Base-by-base conservation (phyloP, 441 rosid species). In the Populus hybrid region DNA sequence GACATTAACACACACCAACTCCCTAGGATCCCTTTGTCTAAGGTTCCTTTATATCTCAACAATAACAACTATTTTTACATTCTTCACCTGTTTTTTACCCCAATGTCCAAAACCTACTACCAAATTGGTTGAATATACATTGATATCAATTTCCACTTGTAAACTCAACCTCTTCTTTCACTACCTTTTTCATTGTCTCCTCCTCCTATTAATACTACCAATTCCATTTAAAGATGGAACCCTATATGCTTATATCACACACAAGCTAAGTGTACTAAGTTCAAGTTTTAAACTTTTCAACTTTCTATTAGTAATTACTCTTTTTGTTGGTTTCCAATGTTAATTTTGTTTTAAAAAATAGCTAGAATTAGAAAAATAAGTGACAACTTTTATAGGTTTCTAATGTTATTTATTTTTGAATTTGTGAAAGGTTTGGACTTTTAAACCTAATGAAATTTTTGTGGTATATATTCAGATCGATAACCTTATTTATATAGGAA, bases 221-320 rank as follows among this genome's bases (percentile, higher is more conserved):
- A 34, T 21, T 16, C 24, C 61, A 70, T 14, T 67, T 26, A 61
- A 40, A 86, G 88, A 34, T 91, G 97, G 97, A 87, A 83, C 81
- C 97, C 95, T 32, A 87, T 88, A 93, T 95, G 99, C 73, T 81
- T 95, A 93, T 92, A 95, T 83, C 79, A 84, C 87, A 86, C 97
- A 16, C 98, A 95, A 40, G 97, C 91, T 46, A 92, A 86, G 78
- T 95, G 99, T 83, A 87, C 90, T 72, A 90, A 76, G 97, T 97
- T 95, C 70, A 40, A 57, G 23, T 57, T 57, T 20, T 1, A 57
- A 20, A 57, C 10, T 57, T 54, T 54, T 6, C 0, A 6, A 54
- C 61, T 54, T 18, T 54, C 6, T 54, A 18, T 54, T 18, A 54
- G 3, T 3, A 18, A 54, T 54, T 54, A 54, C 10, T 54, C 1